Evolutionary conservation across 2,329 filamentous ascomycete genomes (phyloP).

Genomic region (Pestalotiopsis sp.): DNA sequence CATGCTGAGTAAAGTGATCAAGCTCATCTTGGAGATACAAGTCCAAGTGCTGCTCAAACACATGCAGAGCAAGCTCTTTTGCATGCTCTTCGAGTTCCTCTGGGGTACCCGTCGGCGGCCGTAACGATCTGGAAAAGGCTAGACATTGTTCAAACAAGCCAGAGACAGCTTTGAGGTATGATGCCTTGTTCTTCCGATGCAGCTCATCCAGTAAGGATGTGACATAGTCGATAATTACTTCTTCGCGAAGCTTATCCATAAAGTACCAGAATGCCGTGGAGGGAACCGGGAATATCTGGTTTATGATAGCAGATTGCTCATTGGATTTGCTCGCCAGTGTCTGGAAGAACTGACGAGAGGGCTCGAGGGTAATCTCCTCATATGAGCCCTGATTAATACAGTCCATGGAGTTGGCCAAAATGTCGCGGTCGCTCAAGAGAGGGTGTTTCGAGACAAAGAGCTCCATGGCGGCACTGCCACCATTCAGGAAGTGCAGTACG

Average conservation of each 20-base stretch:
- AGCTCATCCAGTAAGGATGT: conserved; percentile 86
- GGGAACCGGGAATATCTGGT: conserved; percentile 76
- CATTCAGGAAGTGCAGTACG: conserved; percentile 81
- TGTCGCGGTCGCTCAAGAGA: conserved; percentile 73
- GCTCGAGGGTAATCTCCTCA: conserved; percentile 75
- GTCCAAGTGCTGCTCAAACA: conserved; percentile 93
- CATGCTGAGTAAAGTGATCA: conserved; percentile 77
- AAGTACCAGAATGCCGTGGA: conserved; percentile 76
- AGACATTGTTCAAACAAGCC: conserved; percentile 86
- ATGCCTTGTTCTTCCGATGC: conserved; percentile 72
- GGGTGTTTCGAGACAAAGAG: conserved; percentile 89
- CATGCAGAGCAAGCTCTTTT: conserved; percentile 67
- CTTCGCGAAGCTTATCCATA: conserved; percentile 80
- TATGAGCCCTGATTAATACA: conserved; percentile 72
- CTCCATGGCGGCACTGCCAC: conserved; percentile 76
- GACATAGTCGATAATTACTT: conserved; percentile 84
- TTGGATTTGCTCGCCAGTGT: conserved; percentile 74
- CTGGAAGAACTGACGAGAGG: conserved; percentile 81
- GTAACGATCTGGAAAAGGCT: conserved; percentile 73
- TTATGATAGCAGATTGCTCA: conserved; percentile 79
- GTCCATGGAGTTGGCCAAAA: conserved; percentile 75
- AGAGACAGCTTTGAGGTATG: conserved; percentile 84
- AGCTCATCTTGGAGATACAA: conserved; percentile 91
- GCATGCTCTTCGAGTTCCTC: conserved; percentile 66
- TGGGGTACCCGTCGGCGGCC: conserved; percentile 65